A percentile compares a stretch with the other conserved stretches of the same genome.
Conservation (phyloP, 31 red algal species). For the Odonthalia washingtoniensis region DNA sequence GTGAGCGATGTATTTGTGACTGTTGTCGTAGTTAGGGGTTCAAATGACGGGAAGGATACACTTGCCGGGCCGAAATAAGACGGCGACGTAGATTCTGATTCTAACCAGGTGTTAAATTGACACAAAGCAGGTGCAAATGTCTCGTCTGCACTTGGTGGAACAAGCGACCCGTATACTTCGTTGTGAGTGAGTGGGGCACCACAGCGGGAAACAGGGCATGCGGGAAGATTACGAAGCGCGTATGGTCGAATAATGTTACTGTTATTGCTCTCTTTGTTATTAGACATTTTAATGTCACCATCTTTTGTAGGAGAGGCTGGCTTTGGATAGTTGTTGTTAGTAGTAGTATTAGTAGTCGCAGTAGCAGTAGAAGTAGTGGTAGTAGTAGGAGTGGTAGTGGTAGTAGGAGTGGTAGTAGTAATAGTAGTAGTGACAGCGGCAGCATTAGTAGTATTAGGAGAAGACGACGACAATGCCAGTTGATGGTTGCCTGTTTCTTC, state of each 20-base stretch:
- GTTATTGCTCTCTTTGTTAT: no score
- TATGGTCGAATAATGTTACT: background rate
- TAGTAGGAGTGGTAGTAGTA: no score
- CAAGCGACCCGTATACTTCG: constrained; percentile 22
- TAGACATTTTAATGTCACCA: no score
- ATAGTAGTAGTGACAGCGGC: no score
- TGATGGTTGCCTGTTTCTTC: background rate
- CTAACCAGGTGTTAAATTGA: constrained; percentile 14
- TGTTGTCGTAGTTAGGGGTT: no score
- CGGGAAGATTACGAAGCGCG: background rate
- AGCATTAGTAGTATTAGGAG: no score
- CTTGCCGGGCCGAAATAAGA: background rate
- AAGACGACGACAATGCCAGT: no score
- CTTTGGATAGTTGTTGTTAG: no score
- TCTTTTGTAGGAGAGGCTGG: no score
- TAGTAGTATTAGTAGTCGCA: no score
- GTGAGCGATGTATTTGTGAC: background rate
- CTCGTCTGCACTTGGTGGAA: background rate
- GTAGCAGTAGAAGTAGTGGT: no score
- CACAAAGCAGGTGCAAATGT: background rate
- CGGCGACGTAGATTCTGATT: background rate
- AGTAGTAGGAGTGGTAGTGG: no score
- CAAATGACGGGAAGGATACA: constrained; percentile 17
- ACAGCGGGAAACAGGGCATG: constrained; percentile 34
- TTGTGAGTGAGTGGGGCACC: constrained; percentile 30